A percentile compares a stretch with the other conserved stretches of the same genome.
These are phyloP conservation scores for Aspergillus pseudoviridinutans DNA, from an alignment of 2,329 filamentous ascomycete species.

Conservation along the genomic window DNA sequence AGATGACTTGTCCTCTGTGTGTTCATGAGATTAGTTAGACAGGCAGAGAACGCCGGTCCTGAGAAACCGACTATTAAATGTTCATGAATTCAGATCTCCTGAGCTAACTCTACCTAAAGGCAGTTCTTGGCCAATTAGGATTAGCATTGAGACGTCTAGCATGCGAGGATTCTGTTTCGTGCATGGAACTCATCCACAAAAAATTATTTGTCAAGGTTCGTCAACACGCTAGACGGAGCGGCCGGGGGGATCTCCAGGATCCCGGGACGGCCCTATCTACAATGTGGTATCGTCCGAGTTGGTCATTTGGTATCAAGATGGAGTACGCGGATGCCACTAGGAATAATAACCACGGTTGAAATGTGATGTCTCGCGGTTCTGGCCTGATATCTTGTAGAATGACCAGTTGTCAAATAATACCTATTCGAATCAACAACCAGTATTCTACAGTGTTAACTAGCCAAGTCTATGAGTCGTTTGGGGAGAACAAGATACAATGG, in stretches of 20 bases:
- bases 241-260: slow-evolving; percentile 15
- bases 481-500: neutral
- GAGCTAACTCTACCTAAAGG: neutral
- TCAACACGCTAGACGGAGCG: slow-evolving; percentile 7
- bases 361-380: slow-evolving; percentile 17
- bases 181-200: slow-evolving; percentile 17
- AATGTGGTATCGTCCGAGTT: slow-evolving; percentile 8
- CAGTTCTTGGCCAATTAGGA: neutral
- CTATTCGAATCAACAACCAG: neutral
- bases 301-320: slow-evolving; percentile 1
- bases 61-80: neutral
- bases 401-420: neutral
- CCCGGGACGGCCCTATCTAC: slow-evolving; percentile 7
- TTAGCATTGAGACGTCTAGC: neutral
- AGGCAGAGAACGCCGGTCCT: neutral
- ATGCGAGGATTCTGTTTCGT: slow-evolving; percentile 1
- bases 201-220: slow-evolving; percentile 15
- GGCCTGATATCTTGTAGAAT: neutral
- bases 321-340: slow-evolving; percentile 4
- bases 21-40: neutral
- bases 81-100: neutral
- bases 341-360: slow-evolving; percentile 5
- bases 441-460: neutral
- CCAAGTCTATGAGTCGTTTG: neutral
- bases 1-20: neutral